phyloP scores from a whole-genome alignment of 2,329 filamentous ascomycete species.

The Diaporthe sp. region DNA sequence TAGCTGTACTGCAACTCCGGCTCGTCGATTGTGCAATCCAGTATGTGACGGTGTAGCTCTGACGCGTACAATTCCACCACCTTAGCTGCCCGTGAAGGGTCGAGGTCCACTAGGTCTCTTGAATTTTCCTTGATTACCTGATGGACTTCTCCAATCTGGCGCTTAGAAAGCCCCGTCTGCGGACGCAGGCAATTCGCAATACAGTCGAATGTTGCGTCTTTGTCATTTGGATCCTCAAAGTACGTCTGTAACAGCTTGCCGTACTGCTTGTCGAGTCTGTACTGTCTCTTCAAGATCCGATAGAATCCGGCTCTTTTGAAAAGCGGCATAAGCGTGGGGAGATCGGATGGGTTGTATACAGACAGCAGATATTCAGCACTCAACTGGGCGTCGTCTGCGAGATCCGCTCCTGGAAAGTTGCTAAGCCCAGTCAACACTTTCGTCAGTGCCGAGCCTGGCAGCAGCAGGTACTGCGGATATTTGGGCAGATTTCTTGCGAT shows the following conservation, averaged over 20 bases:
- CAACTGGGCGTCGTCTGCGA: slow-evolving; percentile 95
- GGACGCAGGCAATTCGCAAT: slow-evolving; percentile 80
- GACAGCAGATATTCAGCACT: slow-evolving; percentile 96
- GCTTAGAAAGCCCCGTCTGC: slow-evolving; percentile 72
- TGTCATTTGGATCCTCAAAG: slow-evolving; percentile 86
- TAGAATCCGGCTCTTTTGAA: slow-evolving; percentile 88
- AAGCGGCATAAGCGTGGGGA: slow-evolving; percentile 79
- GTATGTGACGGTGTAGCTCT: slow-evolving; percentile 74
- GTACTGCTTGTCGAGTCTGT: slow-evolving; percentile 83
- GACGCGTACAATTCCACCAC: slow-evolving; percentile 73
- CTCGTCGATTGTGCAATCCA: slow-evolving; percentile 72
- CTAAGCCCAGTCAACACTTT: slow-evolving; percentile 86
- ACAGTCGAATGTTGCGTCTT: slow-evolving; percentile 81
- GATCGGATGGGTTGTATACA: slow-evolving; percentile 89
- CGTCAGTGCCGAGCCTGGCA: slow-evolving; percentile 88
- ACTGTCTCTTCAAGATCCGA: slow-evolving; percentile 90
- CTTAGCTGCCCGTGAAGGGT: slow-evolving; percentile 74
- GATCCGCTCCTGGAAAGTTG: slow-evolving; percentile 81
- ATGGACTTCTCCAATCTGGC: slow-evolving; percentile 80
- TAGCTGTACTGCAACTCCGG: slow-evolving; percentile 81
- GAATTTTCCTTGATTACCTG: slow-evolving; percentile 75
- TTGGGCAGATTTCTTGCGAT: slow-evolving; percentile 96
- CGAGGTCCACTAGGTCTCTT: slow-evolving; percentile 74
- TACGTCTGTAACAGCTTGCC: slow-evolving; percentile 82
- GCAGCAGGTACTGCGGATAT: slow-evolving; percentile 93